Evolutionary conservation across 345 rosid species (phyloP).

Genomic region (Nasturtium officinale): DNA sequence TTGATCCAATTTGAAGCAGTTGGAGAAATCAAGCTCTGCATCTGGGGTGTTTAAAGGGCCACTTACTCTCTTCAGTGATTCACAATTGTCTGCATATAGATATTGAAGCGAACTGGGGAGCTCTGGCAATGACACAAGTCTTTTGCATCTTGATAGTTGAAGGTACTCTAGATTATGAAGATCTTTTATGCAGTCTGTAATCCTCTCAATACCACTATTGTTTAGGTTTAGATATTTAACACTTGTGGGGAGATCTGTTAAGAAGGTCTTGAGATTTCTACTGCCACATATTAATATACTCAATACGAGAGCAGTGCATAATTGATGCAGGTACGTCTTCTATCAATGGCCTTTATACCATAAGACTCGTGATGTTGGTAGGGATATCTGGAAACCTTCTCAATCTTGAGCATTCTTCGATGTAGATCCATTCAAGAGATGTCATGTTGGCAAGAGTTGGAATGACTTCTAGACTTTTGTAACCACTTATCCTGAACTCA

Average conservation of each 20-base stretch:
- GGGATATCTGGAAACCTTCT: background rate
- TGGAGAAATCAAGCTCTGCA: background rate
- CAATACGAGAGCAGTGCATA: background rate
- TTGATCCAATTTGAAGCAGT: background rate
- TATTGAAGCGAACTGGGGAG: background rate
- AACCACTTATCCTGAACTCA: accelerated
- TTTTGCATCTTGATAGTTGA: background rate
- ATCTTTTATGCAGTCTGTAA: background rate
- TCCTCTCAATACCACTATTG: background rate
- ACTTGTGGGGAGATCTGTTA: background rate
- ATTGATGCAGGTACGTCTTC: background rate
- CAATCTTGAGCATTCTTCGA: background rate
- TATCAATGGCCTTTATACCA: accelerated
- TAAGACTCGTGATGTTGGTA: background rate
- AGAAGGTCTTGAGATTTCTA: background rate
- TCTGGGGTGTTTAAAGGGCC: background rate
- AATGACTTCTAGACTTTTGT: background rate
- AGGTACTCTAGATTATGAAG: background rate
- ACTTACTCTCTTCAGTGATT: background rate
- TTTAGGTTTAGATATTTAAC: accelerated
- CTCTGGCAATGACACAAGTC: background rate
- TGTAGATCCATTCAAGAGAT: background rate
- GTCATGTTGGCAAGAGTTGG: background rate
- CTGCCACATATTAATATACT: background rate
- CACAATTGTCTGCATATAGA: background rate